These are phyloP conservation scores for Colletotrichum theobromicola DNA, from an alignment of 2,329 filamentous ascomycete genomes.

Conservation along the genomic window DNA sequence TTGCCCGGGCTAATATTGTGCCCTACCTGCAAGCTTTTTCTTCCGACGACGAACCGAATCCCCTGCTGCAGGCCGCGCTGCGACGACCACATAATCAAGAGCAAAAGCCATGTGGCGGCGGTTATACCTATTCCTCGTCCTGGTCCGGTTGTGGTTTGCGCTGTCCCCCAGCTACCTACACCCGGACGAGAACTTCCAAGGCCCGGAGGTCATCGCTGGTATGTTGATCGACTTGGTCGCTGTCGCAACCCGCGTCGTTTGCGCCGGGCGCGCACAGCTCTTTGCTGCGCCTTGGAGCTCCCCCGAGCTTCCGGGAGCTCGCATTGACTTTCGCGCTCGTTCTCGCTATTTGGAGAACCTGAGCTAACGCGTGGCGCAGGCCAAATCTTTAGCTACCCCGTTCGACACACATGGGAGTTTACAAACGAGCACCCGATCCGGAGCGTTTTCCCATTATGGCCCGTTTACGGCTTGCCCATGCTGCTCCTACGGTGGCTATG, in stretches of 20 bases:
- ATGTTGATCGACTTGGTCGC: slow-evolving; percentile 28
- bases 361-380: slow-evolving; percentile 55
- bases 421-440: slow-evolving; percentile 87
- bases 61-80: slow-evolving; percentile 23
- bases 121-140: slow-evolving; percentile 81
- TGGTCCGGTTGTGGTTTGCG: slow-evolving; percentile 92
- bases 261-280: neutral
- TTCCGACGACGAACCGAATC: slow-evolving; percentile 24
- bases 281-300: neutral
- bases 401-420: slow-evolving; percentile 94
- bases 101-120: slow-evolving; percentile 81
- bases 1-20: neutral
- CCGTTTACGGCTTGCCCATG: slow-evolving; percentile 93
- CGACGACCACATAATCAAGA: slow-evolving; percentile 18
- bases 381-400: slow-evolving; percentile 90
- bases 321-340: slow-evolving; percentile 6
- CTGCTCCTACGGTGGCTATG: slow-evolving; percentile 90
- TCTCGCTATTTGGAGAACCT: slow-evolving; percentile 17
- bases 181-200: slow-evolving; percentile 98
- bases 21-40: neutral
- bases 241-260: neutral
- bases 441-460: slow-evolving; percentile 96
- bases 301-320: slow-evolving; percentile 7
- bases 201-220: slow-evolving; percentile 97
- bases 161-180: slow-evolving; percentile 95